Evolutionary conservation across 768 basidiomycete species (phyloP), one percentile per base, ranked within the genome.

Genomic region (Mycena albidolilacea): DNA sequence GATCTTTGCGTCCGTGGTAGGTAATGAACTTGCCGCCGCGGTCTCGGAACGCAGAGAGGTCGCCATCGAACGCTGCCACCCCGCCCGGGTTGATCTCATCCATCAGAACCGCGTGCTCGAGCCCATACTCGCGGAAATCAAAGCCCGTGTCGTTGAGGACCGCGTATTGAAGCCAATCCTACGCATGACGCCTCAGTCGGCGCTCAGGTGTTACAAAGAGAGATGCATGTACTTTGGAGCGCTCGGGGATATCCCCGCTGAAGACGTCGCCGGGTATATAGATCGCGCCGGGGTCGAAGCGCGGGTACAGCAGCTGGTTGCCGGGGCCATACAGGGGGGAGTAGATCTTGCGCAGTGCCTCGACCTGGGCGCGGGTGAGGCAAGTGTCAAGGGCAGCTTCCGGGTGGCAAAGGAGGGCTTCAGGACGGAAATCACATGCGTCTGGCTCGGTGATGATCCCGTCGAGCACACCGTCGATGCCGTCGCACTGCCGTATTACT

Each of bases 11-110:
- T 14, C 80, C 79, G 63, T 77, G 79, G 59, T 78, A 80, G 35
- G 77, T 78, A 30, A 80, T 70, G 41, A 79, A 65, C 68, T 79
- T 80, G 10, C 80, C 79, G 12, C 79, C 79, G 10, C 74, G 74
- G 48, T 70, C 73, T 35, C 71, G 69, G 72, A 78, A 23, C 3
- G 35, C 55, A 5, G 55, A 39, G 3, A 60, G n/a, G 39, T 60
- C 39, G 38, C 59, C 59, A 38, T 60, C 59, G 7, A 60, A 60
- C 4, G 59, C 41, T 2, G 59, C 59, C 21, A 70, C 64, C 6
- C 67, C 70, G 30, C 66, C 70, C 7, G 64, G 50, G 58, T 68
- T 67, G 37, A 73, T 50, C 19, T 19, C 30, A 15, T 72, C 64
- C 64, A 64, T 48, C 12, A 50, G 38, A 39, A 5, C 43, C 17